Conservation (phyloP, 108 stramenopile genomes). For the Chaetoceros tenuissimus region DNA sequence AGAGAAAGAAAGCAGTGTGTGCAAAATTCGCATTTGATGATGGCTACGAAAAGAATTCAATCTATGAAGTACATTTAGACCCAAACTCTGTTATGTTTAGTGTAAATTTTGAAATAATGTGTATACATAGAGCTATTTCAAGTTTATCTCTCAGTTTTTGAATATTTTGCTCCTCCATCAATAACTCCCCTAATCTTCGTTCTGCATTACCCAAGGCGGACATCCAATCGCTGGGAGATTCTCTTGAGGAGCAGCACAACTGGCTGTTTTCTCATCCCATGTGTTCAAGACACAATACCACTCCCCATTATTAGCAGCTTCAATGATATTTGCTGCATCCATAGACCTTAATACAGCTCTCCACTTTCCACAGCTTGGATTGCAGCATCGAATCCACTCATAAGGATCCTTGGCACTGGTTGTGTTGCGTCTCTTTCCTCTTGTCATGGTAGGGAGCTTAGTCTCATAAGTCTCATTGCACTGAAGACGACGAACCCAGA, state of each 20-base stretch:
- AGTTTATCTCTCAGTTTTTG: not conserved
- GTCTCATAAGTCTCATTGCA: conserved; percentile 76
- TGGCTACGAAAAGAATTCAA: conserved; percentile 30
- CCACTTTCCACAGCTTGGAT: conserved; percentile 82
- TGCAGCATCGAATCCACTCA: conserved; percentile 86
- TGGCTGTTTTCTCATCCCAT: conserved; percentile 85
- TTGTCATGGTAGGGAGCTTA: conserved; percentile 49
- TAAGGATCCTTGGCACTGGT: conserved; percentile 66
- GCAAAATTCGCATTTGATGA: conserved; percentile 43
- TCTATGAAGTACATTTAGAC: conserved; percentile 19
- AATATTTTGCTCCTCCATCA: not conserved
- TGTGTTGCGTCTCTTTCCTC: conserved; percentile 39
- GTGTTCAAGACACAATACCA: conserved; percentile 93
- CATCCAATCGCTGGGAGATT: conserved; percentile 79
- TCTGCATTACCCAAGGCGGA: conserved; percentile 81
- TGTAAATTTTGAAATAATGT: too few relatives aligned
- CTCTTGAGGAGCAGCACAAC: conserved; percentile 84
- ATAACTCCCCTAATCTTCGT: conserved; percentile 28
- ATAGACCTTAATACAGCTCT: conserved; percentile 66
- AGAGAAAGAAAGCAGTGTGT: conserved; percentile 32
- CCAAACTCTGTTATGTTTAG: too few relatives aligned
- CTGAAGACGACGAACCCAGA: conserved; percentile 79
- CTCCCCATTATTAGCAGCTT: conserved; percentile 48
- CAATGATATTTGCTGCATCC: conserved; percentile 66
- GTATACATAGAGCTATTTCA: too few relatives aligned